phyloP scores from a whole-genome alignment of 495 filamentous ascomycete species.

The Cercophora scortea region DNA sequence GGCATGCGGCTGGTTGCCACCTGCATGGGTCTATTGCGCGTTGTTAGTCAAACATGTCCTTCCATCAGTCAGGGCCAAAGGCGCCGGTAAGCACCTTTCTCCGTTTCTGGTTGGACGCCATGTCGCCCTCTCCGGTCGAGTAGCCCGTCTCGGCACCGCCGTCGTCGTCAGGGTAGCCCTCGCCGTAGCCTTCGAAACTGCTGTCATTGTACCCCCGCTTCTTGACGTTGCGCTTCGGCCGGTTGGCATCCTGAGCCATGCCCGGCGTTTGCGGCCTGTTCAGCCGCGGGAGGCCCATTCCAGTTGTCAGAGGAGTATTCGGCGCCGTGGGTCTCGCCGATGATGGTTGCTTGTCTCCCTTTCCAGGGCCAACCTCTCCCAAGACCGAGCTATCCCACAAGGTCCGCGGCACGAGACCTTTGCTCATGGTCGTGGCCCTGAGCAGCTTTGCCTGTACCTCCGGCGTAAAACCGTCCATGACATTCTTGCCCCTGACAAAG shows the following conservation, averaged over 20 bases:
- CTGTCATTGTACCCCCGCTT: conserved; percentile 47
- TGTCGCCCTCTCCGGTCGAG: conserved; percentile 45
- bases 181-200: conserved; percentile 51
- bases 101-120: conserved; percentile 39
- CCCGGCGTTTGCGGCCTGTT: conserved; percentile 21
- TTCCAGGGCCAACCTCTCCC: conserved; percentile 34
- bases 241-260: conserved; percentile 15
- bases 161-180: conserved; percentile 45
- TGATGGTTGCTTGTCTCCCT: conserved; percentile 26
- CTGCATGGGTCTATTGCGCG: conserved; percentile 16
- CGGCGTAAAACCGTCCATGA: conserved; percentile 40
- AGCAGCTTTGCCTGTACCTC: conserved; percentile 22
- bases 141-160: conserved; percentile 37
- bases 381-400: conserved; percentile 46
- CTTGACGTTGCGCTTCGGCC: conserved; percentile 38
- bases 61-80: conserved; percentile 17
- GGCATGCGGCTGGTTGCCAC: conserved; percentile 13
- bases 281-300: conserved; percentile 10
- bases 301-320: conserved; percentile 30
- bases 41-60: conserved; percentile 13
- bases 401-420: conserved; percentile 36
- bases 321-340: conserved; percentile 35
- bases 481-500: conserved; percentile 46
- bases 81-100: conserved; percentile 44
- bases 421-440: conserved; percentile 41